Base-by-base conservation (phyloP, 257 asterid genomes). In the Anisodus acutangulus region DNA sequence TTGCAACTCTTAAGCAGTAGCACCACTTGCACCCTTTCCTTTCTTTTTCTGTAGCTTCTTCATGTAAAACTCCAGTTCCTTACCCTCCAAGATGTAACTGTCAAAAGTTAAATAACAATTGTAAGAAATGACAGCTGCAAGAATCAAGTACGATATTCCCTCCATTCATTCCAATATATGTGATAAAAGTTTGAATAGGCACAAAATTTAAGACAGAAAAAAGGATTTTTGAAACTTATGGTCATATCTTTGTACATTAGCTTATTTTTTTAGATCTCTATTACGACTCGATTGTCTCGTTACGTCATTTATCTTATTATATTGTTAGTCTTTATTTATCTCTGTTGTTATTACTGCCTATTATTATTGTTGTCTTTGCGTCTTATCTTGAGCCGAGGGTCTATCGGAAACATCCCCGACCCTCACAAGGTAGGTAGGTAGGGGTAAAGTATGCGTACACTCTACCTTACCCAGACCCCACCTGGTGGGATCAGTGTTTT, bases 51-150 rank as follows among this genome's bases (percentile, higher is more conserved):
- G 88, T 22, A 88, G 12, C 43, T 85, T 84, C 87, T 84, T 88
- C 88, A 82, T 72, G 22, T 88, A 88, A 45, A 86, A 86, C 82
- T 86, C 89, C 4, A 88, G 84, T 71, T 88, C 90, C 63, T 84
- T 82, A 19, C 90, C 90, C 79, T 88, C 90, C 89, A 88, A 82
- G 58, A 88, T 88, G 82, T 84, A 86, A 19, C 90, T 88, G 86
- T 71, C 64, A 62, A 64, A 69, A 22, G 47, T 43, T 67, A 35
- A 22, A 43, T 9, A 22, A 9, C 31, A 69, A 45, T 43, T n/a
- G 66, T 9, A 22, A 66, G 45, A 31, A 45, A 8, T 4, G 53
- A 31, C 26, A 41, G 80, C 79, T 69, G 81, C 45, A 19, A 11
- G 79, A 71, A 45, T 12, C 4, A 4, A 55, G 17, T n/a, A 82